phyloP scores from a whole-genome alignment of 169 alveolate genomes.

The Cryptosporidium felis region DNA sequence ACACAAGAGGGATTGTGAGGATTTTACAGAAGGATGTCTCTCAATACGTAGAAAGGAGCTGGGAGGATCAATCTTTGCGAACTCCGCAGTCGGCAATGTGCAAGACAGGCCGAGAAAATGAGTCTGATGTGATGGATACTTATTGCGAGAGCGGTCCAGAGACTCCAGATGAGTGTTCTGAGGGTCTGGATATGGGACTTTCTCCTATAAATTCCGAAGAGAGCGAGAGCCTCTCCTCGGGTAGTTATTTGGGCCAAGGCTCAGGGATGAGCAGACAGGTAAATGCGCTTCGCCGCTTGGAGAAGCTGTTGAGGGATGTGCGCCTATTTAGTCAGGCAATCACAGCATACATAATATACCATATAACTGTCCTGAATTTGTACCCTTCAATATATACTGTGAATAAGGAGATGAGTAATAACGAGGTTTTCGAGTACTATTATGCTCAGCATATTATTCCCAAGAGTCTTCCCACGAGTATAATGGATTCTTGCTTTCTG shows the following conservation, averaged over 20 bases:
- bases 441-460: constrained; percentile 55
- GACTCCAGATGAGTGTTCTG: constrained; percentile 9
- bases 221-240: too few species aligned
- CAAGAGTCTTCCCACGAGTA: constrained; percentile 45
- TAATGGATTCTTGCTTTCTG: constrained; percentile 62
- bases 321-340: constrained; percentile 41
- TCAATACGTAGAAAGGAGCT: background rate
- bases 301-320: constrained; percentile 26
- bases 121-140: constrained; percentile 53
- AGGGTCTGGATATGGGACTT: background rate
- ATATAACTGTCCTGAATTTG: constrained; percentile 41
- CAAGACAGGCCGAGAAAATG: constrained; percentile 1
- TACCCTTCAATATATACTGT: constrained; percentile 65
- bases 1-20: background rate
- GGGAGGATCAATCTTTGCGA: constrained; percentile 38
- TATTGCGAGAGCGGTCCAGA: constrained; percentile 49
- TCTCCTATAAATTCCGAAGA: background rate
- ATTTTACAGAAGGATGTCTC: background rate
- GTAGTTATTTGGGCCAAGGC: background rate
- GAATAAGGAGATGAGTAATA: constrained; percentile 50
- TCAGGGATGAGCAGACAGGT: background rate
- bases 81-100: constrained; percentile 54
- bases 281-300: background rate
- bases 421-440: constrained; percentile 45
- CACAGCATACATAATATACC: constrained; percentile 57